Base-by-base conservation (phyloP, 441 rosid species). In the Adansonia grandidieri region DNA sequence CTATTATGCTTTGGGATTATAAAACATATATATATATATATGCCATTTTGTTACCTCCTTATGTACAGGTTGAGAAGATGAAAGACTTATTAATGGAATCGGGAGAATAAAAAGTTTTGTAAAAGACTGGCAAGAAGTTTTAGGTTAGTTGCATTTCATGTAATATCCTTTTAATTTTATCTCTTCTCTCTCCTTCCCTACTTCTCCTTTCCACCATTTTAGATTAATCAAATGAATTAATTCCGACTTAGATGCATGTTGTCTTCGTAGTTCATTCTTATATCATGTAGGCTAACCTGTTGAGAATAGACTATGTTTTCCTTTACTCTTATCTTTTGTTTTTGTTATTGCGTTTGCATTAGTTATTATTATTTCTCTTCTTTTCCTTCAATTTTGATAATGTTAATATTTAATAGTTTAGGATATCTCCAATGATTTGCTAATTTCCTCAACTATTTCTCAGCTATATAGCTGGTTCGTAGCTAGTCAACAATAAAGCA, bases 231-330 rank as follows among this genome's bases (percentile, higher is more conserved):
- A 42, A 48, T 69, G 63, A 77, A 5, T 69, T 68, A n/a, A 6
- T 40, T 68, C 14, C 2, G 75, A 62, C 65, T 22, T 61, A 32
- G 28, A 3, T 64, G 48, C 56, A 5, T 56, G 7, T 22, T 82
- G 24, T 64, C 61, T 47, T 70, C 80, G 82, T 89, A 92, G 97
- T 80, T 81, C 76, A 73, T 92, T 94, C 50, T 69, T 94, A 60
- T 89, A 81, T 24, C 92, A 92, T 80, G 93, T 88, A 72, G 93
- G 94, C 70, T 90, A 92, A 80, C 92, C 96, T 72, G 28, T 82
- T 64, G 64, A 64, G 89, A 78, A 80, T 90, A 94, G 94, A 82
- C 82, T 22, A 90, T 89, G 96, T 89, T 65, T 4, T 50, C 77
- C 14, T 69, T 82, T 17, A 5, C 58, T 74, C 54, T 14, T 83